A percentile compares a stretch with the other conserved stretches of the same genome.
phyloP scores from a whole-genome alignment of 768 basidiomycete genomes.

The Macrolepiota albuminosa region DNA sequence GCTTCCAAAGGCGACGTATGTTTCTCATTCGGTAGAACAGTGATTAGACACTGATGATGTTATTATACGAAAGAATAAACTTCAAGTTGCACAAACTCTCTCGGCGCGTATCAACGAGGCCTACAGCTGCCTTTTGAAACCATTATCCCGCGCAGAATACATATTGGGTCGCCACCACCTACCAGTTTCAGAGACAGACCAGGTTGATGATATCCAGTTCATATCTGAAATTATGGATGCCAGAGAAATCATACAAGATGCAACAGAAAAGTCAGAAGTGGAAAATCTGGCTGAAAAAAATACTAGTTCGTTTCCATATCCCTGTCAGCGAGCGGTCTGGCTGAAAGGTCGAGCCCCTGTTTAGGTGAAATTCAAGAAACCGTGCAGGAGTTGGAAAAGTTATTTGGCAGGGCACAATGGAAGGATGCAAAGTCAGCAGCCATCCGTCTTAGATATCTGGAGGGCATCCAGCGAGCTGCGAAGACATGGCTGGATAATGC shows the following conservation, averaged over 20 bases:
- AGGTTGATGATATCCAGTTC: slow-evolving; percentile 63
- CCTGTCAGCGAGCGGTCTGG: neutral
- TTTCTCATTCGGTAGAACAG: neutral
- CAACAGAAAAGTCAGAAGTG: slow-evolving; percentile 44
- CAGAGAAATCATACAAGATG: slow-evolving; percentile 71
- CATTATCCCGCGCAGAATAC: slow-evolving; percentile 76
- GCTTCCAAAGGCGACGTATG: slow-evolving; percentile 56
- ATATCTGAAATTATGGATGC: slow-evolving; percentile 76
- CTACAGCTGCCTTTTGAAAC: slow-evolving; percentile 69
- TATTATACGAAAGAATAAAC: slow-evolving; percentile 38
- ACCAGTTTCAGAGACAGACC: slow-evolving; percentile 62
- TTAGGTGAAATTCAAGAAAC: slow-evolving; percentile 51
- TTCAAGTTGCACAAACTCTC: slow-evolving; percentile 55
- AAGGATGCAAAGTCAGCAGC: slow-evolving; percentile 48
- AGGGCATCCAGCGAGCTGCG: slow-evolving; percentile 55
- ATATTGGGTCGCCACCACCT: slow-evolving; percentile 62
- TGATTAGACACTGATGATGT: slow-evolving; percentile 3
- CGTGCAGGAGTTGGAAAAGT: slow-evolving; percentile 38
- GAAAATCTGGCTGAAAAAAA: slow-evolving; percentile 49
- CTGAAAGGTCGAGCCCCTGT: slow-evolving; percentile 2
- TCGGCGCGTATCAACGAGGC: slow-evolving; percentile 82
- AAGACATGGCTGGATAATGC: slow-evolving; percentile 30
- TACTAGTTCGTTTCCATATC: slow-evolving; percentile 26
- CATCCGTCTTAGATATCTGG: slow-evolving; percentile 70
- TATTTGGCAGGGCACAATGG: slow-evolving; percentile 56